Base-by-base conservation (phyloP, 1,139 yeast species). In the Geotrichum bryndzae region DNA sequence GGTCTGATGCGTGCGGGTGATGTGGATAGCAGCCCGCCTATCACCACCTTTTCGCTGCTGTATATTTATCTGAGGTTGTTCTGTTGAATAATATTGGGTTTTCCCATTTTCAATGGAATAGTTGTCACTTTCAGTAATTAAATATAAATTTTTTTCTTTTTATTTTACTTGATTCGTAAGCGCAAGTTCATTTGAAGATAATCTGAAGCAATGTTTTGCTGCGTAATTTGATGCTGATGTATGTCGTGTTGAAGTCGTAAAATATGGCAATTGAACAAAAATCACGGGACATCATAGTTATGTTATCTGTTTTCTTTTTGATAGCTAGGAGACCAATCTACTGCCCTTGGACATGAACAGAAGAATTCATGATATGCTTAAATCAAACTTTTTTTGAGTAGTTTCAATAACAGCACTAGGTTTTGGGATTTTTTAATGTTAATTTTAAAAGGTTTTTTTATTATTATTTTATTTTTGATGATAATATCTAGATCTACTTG, bases 21-120 rank as follows among this genome's bases (percentile, higher is more conserved):
- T 57, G 59, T 57, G 59, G 59, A 57, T 57, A 29, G 59, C 56
- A 57, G 59, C 59, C 59, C 59, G 59, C 59, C 59, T 57, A 52
- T 38, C 59, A 57, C 59, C 59, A 57, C 59, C 59, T 33, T 57
- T 57, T 57, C 46, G 59, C 59, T 57, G 56, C 56, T 51, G 54
- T 57, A 48, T 57, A 57, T 57, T 52, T 57, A 57, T 57, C 59
- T 57, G 59, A 57, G 59, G 50, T 57, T 57, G 59, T 46, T 52
- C 48, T 18, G 22, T 41, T 41, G 48, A 41, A 15, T 18, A n/a
- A 23, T n/a, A 15, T n/a, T 7, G 18, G n/a, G n/a, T n/a, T 41
- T 35, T 35, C n/a, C n/a, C 41, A 13, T 35, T 13, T 4, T 35
- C 41, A 41, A 41, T 41, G 48, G 48, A 41, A 41, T 41, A 41